Base-by-base conservation (phyloP, 208 protist genomes). In the Leishmania amazonensis region DNA sequence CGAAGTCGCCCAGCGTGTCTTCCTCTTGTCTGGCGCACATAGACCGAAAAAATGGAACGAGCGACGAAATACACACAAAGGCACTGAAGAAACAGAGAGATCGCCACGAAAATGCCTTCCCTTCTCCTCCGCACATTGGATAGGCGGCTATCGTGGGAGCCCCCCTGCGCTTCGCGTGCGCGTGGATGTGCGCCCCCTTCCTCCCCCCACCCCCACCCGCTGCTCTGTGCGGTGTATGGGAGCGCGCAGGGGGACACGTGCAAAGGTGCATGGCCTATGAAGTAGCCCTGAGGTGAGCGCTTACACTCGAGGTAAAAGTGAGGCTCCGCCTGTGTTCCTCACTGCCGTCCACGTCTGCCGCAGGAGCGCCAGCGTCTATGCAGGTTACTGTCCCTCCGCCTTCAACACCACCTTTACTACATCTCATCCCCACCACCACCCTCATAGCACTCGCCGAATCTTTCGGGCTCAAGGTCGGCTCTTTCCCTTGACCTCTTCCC, bases 371-470 rank as follows among this genome's bases (percentile, higher is more conserved):
- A 42, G 31, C 5, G 17, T 65, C 53, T 49, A 2, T 80, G 19
- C 76, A 54, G 64, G 45, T 17, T 8, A n/a, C 65, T 75, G 9
- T 81, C 65, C 75, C 51, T 80, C 31, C 65, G 5, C n/a, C 53
- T 78, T 40, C n/a, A 35, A 9, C 62, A 45, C 24, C 42, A 53
- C 65, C 8, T 2, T 74, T 45, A 64, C 40, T 17, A 5, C 35
- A 21, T 79, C 17, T 19, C 21, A 11, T 51, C 47, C 24, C 71
- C 49, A 28, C 13, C 47, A 9, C 53, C 71, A 51, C 19, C 1
- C 35, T n/a, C n/a, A 72, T 24, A 19, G 15, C n/a, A 45, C 38
- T 70, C 35, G 65, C 11, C 38, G 35, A 70, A 45, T 35, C n/a
- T 28, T 42, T 70, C 35, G 58, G 58, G 58, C 9, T 64, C 19